These are phyloP conservation scores for Pseudozyma sp. DNA, from an alignment of 1,284 basidiomycete species.

Conservation along the genomic window DNA sequence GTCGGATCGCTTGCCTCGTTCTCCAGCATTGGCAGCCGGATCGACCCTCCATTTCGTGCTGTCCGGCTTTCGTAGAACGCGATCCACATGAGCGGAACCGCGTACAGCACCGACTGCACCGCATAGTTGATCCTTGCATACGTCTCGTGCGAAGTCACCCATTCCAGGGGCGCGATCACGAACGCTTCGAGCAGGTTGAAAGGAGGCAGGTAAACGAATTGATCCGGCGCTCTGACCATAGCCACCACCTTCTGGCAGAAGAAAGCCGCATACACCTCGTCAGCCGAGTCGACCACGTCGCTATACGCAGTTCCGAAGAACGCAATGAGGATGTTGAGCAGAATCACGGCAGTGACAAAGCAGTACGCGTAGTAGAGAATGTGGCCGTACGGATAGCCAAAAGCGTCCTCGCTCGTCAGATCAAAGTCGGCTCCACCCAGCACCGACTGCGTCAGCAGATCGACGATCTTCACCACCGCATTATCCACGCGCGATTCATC, in stretches of 20 bases:
- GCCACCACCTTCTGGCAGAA: constrained; percentile 62
- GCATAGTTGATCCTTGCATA: constrained; percentile 52
- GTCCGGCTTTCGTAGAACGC: constrained; percentile 55
- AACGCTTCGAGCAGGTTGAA: constrained; percentile 87
- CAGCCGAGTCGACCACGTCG: constrained; percentile 57
- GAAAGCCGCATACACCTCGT: constrained; percentile 47
- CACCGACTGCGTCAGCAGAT: constrained; percentile 82
- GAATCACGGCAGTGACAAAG: constrained; percentile 52
- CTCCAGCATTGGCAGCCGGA: constrained; percentile 35
- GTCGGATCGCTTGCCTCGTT: constrained; percentile 23
- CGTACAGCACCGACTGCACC: constrained; percentile 55
- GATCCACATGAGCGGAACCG: constrained; percentile 51
- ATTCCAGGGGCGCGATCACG: constrained; percentile 87
- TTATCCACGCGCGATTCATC: constrained; percentile 78
- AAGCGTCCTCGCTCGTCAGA: constrained; percentile 39
- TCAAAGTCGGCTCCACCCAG: constrained; percentile 71
- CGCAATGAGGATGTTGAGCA: constrained; percentile 81
- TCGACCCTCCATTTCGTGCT: constrained; percentile 30
- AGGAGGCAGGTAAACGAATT: constrained; percentile 71
- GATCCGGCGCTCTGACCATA: constrained; percentile 78
- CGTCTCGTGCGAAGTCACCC: constrained; percentile 67
- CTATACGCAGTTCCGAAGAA: constrained; percentile 73
- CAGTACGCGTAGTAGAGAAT: constrained; percentile 77
- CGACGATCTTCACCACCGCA: constrained; percentile 75
- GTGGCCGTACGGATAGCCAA: constrained; percentile 74